Conservation (phyloP, 768 basidiomycete species). For the Porphyrellus cyaneotinctus region DNA sequence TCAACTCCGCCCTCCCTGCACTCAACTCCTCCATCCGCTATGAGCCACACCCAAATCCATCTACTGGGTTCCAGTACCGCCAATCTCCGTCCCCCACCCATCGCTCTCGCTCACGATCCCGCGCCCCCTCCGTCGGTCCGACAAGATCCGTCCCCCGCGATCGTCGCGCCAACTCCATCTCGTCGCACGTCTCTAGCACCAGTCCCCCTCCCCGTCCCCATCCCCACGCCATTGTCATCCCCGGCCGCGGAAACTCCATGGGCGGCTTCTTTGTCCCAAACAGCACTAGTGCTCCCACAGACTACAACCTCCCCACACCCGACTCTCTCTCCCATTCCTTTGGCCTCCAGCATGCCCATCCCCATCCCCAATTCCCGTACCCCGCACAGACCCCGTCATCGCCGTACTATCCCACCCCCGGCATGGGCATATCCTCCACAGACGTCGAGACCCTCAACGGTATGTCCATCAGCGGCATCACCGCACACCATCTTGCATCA, state of each 20-base stretch:
- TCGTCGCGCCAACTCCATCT: constrained; percentile 58
- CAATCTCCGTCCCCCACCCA: constrained; percentile 29
- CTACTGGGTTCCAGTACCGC: constrained; percentile 22
- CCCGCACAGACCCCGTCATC: constrained; percentile 29
- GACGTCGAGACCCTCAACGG: constrained; percentile 23
- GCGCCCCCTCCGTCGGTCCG: constrained; percentile 42
- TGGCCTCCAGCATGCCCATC: constrained; percentile 31
- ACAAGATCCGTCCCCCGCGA: constrained; percentile 47
- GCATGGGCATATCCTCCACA: constrained; percentile 26
- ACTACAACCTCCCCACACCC: constrained; percentile 45
- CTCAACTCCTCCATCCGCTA: constrained; percentile 51
- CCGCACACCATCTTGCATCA: constrained; percentile 21
- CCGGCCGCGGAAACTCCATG: constrained; percentile 36
- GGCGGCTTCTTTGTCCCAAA: constrained; percentile 31
- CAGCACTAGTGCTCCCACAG: constrained; percentile 23
- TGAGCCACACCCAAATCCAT: constrained; percentile 40
- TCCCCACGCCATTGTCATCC: constrained; percentile 72
- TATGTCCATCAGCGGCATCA: constrained; percentile 16
- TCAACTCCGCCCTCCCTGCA: constrained; percentile 49
- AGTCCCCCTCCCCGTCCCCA: constrained; percentile 43
- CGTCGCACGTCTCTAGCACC: constrained; percentile 50
- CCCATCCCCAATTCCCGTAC: constrained; percentile 25
- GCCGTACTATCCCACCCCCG: constrained; percentile 25
- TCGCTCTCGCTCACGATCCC: constrained; percentile 46
- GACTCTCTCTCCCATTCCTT: constrained; percentile 33